A percentile compares a stretch with the other conserved stretches of the same genome.
These are phyloP conservation scores for Chaetomium strumarium DNA, from an alignment of 2,329 filamentous ascomycete species.

Conservation along the genomic window DNA sequence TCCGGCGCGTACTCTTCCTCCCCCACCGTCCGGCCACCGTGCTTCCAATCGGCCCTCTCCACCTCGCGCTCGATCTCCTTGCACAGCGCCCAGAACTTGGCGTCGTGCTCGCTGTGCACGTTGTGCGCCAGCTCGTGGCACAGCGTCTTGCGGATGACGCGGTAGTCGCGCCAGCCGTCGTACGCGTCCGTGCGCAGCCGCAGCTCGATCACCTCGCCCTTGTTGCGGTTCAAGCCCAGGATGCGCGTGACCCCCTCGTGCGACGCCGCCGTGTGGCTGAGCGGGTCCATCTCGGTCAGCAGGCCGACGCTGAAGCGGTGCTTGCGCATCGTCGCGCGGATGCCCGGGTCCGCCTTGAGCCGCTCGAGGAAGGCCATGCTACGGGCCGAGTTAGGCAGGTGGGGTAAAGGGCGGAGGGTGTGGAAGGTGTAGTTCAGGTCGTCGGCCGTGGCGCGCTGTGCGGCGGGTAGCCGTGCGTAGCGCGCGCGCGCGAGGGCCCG, in stretches of 20 bases:
- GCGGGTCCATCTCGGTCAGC: slow-evolving; percentile 93
- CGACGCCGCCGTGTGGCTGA: slow-evolving; percentile 64
- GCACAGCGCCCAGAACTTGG: slow-evolving; percentile 84
- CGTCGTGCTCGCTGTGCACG: slow-evolving; percentile 76
- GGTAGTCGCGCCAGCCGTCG: slow-evolving; percentile 90
- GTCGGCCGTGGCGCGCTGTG: slow-evolving; percentile 30
- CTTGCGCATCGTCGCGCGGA: slow-evolving; percentile 73
- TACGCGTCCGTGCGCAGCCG: slow-evolving; percentile 87
- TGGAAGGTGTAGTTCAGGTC: slow-evolving; percentile 74
- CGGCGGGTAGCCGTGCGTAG: slow-evolving; percentile 22
- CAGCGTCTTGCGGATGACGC: slow-evolving; percentile 81
- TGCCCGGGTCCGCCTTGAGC: slow-evolving; percentile 76
- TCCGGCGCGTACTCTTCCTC: slow-evolving; percentile 30
- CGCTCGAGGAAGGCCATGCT: slow-evolving; percentile 67
- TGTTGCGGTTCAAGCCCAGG: slow-evolving; percentile 80
- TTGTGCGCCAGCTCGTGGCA: slow-evolving; percentile 96
- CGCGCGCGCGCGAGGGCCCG: slow-evolving; percentile 19
- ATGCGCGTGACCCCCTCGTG: slow-evolving; percentile 70
- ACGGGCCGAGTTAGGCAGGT: slow-evolving; percentile 70
- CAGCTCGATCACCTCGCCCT: slow-evolving; percentile 85
- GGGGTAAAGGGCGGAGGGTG: slow-evolving; percentile 64
- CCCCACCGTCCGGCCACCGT: slow-evolving; percentile 61
- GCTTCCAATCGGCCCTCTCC: slow-evolving; percentile 69
- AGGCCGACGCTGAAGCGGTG: slow-evolving; percentile 81
- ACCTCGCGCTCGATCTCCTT: slow-evolving; percentile 85